Evolutionary conservation across 2,329 filamentous ascomycete species (phyloP).

Genomic region (Colletotrichum sp.): DNA sequence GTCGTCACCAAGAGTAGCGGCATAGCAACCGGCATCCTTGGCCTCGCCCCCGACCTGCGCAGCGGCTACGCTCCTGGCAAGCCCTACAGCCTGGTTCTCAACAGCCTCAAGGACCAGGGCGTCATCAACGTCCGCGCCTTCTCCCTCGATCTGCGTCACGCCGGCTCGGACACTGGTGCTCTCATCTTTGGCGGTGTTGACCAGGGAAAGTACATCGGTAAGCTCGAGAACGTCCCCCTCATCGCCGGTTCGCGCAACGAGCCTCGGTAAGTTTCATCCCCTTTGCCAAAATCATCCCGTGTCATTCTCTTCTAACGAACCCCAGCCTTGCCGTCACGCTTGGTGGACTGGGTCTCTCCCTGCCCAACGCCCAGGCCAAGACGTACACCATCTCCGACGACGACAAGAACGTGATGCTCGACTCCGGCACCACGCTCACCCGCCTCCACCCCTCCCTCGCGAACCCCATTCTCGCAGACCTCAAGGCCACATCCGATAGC

Average conservation of each 20-base stretch:
- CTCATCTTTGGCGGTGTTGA: slow-evolving; percentile 61
- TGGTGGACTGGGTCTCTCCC: slow-evolving; percentile 34
- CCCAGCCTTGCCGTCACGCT: slow-evolving; percentile 37
- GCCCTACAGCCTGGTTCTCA: slow-evolving; percentile 60
- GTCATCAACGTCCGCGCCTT: slow-evolving; percentile 56
- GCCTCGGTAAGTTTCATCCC: slow-evolving; percentile 28
- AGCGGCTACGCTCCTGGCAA: slow-evolving; percentile 38
- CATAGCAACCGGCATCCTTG: slow-evolving; percentile 58
- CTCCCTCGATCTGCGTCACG: slow-evolving; percentile 53
- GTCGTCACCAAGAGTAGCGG: slow-evolving; percentile 48
- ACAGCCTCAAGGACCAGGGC: slow-evolving; percentile 50
- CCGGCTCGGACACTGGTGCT: slow-evolving; percentile 47
- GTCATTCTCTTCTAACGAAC: neutral
- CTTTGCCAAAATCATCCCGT: neutral
- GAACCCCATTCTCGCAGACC: slow-evolving; percentile 44
- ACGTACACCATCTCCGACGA: slow-evolving; percentile 27
- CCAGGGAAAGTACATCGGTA: slow-evolving; percentile 54
- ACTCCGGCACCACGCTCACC: slow-evolving; percentile 57
- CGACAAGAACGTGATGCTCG: slow-evolving; percentile 51
- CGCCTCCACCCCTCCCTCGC: slow-evolving; percentile 49
- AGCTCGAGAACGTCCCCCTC: slow-evolving; percentile 47
- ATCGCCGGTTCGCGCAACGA: slow-evolving; percentile 40
- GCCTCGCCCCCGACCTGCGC: slow-evolving; percentile 48
- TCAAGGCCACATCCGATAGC: slow-evolving; percentile 44
- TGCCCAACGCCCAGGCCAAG: slow-evolving; percentile 23